Base-by-base conservation (phyloP, 768 basidiomycete species). In the Calocybe indica region DNA sequence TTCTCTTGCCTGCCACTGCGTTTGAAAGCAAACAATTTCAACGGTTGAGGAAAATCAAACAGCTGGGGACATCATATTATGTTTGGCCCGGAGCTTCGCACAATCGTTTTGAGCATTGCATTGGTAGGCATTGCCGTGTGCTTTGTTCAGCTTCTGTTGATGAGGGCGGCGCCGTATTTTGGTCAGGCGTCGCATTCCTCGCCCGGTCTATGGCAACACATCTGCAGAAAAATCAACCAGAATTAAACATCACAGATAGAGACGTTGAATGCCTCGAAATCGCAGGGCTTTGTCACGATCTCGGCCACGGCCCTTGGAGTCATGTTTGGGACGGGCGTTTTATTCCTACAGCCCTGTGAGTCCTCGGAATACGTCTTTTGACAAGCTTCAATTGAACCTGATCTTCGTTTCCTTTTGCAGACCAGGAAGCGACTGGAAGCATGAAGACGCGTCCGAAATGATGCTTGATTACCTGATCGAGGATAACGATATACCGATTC, bases 271-370 rank as follows among this genome's bases (percentile, higher is more conserved):
- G 90, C 49, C 82, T 92, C 12, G 83, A 86, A 49, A 68, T 92
- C 15, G 89, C 89, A 0, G 90, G 88, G 0, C 69, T 91, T 2
- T 90, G 88, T 48, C 90, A 92, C 55, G 89, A 92, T 61, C 76
- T 92, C 3, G 89, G 88, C 0, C 89, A 91, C 56, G 90, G 90
- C 0, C 89, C 89, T 0, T 91, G 85, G 82, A 85, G 81, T 49
- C 90, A 92, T 60, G 83, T 92, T 6, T 92, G 86, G 83, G 89
- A 92, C 52, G 65, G 68, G 6, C 57, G 70, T 45, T 90, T 88
- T 61, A 88, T 92, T 44, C 87, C 87, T 0, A 48, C 56, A 4
- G 81, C 79, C 1, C 52, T 79, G 88, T 88, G 56, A 55, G 79
- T 72, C n/a, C 33, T 37, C 30, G 22, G 4, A 22, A 22, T 22